These are phyloP conservation scores for Suillus subluteus DNA, from an alignment of 768 basidiomycete genomes.

Conservation along the genomic window DNA sequence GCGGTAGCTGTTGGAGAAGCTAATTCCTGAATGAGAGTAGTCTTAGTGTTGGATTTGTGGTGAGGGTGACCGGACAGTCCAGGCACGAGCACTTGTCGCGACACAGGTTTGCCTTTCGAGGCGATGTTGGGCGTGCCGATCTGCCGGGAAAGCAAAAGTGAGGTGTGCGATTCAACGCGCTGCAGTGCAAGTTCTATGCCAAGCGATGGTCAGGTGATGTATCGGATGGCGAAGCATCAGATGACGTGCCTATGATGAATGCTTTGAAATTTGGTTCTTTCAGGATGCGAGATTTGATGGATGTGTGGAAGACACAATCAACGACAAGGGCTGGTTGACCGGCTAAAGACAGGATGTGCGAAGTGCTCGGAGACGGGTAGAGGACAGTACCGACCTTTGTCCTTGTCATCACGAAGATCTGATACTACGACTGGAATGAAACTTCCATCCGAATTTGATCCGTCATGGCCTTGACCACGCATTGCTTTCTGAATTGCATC, in stretches of 20 bases:
- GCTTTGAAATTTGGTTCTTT: slow-evolving; percentile 67
- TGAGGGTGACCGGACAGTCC: slow-evolving; percentile 31
- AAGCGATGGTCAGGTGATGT: slow-evolving; percentile 18
- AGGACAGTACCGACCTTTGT: slow-evolving; percentile 60
- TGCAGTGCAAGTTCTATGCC: slow-evolving; percentile 66
- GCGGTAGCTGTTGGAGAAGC: slow-evolving; percentile 47
- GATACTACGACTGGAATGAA: slow-evolving; percentile 77
- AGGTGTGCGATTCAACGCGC: slow-evolving; percentile 63
- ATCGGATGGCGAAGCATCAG: slow-evolving; percentile 3
- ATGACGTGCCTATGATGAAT: slow-evolving; percentile 65
- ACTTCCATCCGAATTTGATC: slow-evolving; percentile 47
- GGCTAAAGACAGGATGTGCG: slow-evolving; percentile 42
- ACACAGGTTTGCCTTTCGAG: slow-evolving; percentile 69
- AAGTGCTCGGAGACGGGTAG: slow-evolving; percentile 11
- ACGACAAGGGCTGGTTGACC: slow-evolving; percentile 73
- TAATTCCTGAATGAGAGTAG: slow-evolving; percentile 32
- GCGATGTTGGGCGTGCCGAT: slow-evolving; percentile 77
- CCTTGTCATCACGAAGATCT: slow-evolving; percentile 59
- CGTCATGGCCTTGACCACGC: slow-evolving; percentile 48
- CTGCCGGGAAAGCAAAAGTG: slow-evolving; percentile 64
- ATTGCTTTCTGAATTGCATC: slow-evolving; percentile 63
- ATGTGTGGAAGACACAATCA: slow-evolving; percentile 68
- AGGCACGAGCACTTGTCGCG: slow-evolving; percentile 63
- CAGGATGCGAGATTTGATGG: slow-evolving; percentile 60
- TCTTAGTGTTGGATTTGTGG: slow-evolving; percentile 13